These are phyloP conservation scores for Macrolepiota dolichaula DNA, from an alignment of 768 basidiomycete genomes.

Conservation along the genomic window DNA sequence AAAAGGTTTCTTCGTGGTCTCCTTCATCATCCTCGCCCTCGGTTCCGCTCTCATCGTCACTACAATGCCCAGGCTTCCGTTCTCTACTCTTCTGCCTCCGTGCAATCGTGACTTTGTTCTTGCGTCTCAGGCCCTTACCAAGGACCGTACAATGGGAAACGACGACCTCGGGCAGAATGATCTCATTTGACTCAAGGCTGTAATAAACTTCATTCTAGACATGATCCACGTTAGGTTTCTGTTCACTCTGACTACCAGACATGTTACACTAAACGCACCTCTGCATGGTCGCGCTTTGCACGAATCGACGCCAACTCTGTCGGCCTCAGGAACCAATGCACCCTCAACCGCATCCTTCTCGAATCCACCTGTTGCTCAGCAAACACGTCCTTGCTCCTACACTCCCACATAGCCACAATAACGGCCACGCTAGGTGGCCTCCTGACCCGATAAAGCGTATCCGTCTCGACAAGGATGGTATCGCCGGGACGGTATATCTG, in stretches of 20 bases:
- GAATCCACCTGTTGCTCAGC: constrained; percentile 26
- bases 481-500: constrained; percentile 55
- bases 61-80: constrained; percentile 10
- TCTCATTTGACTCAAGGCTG: constrained; percentile 44
- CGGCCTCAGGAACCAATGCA: constrained; percentile 79
- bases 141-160: constrained; percentile 49
- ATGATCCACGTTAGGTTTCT: background rate
- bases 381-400: constrained; percentile 25
- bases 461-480: constrained; percentile 57
- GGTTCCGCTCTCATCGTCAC: constrained; percentile 15
- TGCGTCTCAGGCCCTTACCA: constrained; percentile 18
- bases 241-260: background rate
- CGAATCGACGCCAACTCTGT: constrained; percentile 58
- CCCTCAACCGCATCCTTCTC: constrained; percentile 48
- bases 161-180: constrained; percentile 50
- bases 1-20: constrained; percentile 35
- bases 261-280: constrained; percentile 37
- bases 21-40: constrained; percentile 19
- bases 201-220: constrained; percentile 78
- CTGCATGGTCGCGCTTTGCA: constrained; percentile 54
- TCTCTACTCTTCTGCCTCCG: constrained; percentile 11
- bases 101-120: background rate
- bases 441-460: constrained; percentile 36
- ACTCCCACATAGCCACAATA: constrained; percentile 69
- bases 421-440: constrained; percentile 62